Conservation (phyloP, 495 filamentous ascomycete species). For the Aspergillus saccharolyticus region DNA sequence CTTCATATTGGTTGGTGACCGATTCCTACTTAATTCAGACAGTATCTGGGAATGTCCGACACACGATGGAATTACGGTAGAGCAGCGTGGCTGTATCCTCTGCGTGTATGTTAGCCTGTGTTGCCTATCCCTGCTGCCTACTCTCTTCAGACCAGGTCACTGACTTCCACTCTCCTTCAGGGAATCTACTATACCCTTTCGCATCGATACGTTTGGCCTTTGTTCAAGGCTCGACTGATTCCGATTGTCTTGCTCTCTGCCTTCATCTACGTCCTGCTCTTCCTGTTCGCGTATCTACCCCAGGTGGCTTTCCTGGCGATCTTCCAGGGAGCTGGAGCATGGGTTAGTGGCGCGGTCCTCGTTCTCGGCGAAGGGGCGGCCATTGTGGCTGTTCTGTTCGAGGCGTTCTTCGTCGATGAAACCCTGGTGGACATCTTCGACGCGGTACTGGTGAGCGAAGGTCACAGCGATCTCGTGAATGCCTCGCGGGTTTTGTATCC, state of each 20-base stretch:
- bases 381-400: constrained; percentile 57
- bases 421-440: constrained; percentile 66
- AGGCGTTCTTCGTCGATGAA: constrained; percentile 65
- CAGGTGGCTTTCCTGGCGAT: constrained; percentile 61
- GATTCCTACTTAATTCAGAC: too few species aligned
- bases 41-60: background rate
- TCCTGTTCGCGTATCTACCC: constrained; percentile 56
- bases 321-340: constrained; percentile 56
- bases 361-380: constrained; percentile 63
- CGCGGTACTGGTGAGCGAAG: constrained; percentile 56
- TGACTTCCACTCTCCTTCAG: constrained; percentile 22
- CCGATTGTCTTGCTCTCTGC: constrained; percentile 54
- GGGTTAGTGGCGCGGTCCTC: constrained; percentile 58
- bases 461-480: constrained; percentile 51
- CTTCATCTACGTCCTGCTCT: constrained; percentile 57
- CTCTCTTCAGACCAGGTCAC: background rate
- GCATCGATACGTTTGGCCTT: constrained; percentile 59
- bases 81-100: constrained; percentile 52
- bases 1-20: too few species aligned
- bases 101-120: constrained; percentile 37
- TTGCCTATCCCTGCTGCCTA: constrained; percentile 1
- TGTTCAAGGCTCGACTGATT: constrained; percentile 54
- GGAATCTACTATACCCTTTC: constrained; percentile 56
- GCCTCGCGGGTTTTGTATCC: constrained; percentile 50
- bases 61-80: constrained; percentile 29